Base-by-base conservation (phyloP, 1,139 yeast species). In the Yamadazyma kanchanaburiensis region DNA sequence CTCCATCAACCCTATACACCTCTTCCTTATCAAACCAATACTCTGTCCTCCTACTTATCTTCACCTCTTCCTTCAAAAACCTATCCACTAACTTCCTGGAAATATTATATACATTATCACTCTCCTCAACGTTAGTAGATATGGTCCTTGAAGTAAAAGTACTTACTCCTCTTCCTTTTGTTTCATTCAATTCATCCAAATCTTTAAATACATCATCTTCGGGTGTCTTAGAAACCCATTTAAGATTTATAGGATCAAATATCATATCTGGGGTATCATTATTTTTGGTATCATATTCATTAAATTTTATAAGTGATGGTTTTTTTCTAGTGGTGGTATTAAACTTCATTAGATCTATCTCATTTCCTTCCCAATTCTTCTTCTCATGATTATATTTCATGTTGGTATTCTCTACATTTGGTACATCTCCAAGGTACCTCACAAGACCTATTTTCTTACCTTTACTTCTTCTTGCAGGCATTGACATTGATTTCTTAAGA, bases 361-460 rank as follows among this genome's bases (percentile, higher is more conserved):
- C 83, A 44, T 80, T 80, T 3, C 88, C 88, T 48, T 80, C 87
- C 88, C 88, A 80, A 24, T 58, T 55, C 34, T 64, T 66, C 21
- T 67, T 62, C 11, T 49, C 49, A 4, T 78, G 68, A 42, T 80
- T 77, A 42, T 66, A 79, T 29, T 59, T 66, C 88, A 80, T 80
- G 13, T 41, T 46, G 8, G 40, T 27, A 21, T 40, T 42, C 10
- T 42, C 37, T 2, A 45, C 32, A 12, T 33, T 27, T 1, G 59
- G 54, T 1, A 51, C 40, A 9, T 56, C 49, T 15, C 60, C 62
- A 23, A 62, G 42, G 33, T 58, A 58, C 30, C 56, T 47, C 8
- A 64, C 60, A 14, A 60, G 42, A 0, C 70, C 70, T 18, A 64
- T 51, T 32, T 52, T 46, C 27, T 37, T 40, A 5, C 38, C 34